Evolutionary conservation across 176 grass and related monocot genomes (phyloP), one percentile per base, ranked within the genome.

Genomic region (Lolium perenne): DNA sequence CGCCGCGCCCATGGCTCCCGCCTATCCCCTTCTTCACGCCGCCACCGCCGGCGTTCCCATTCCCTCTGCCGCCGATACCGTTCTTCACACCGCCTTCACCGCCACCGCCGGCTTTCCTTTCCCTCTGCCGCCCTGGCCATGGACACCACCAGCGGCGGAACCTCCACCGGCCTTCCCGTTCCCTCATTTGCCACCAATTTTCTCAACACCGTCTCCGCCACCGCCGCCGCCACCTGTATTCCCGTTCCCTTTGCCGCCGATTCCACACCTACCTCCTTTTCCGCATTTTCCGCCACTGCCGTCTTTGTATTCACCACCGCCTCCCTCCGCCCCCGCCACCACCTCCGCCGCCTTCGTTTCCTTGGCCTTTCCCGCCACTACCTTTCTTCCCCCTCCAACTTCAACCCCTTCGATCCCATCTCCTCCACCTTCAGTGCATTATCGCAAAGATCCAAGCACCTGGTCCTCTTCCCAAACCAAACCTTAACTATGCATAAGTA

Each of bases 21-120:
- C 95, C 95, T 1, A 80, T 94, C 20, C 95, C 93, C 0, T 93
- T 94, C 82, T 81, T 95, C 71, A 91, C 93, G 1, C 90, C 87
- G 0, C 95, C 88, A 2, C 83, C 90, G 0, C 80, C 90, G 1
- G 82, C 58, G 11, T 87, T 91, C 78, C 93, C 84, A 1, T 93
- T 92, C 65, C 92, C 87, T 0, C 45, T 89, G 54, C 87, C 89
- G 18, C 86, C 91, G 10, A 49, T 90, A 12, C 89, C 89, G 10
- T 93, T 93, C 63, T 67, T 93, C 29, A 77, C 87, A 0, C 82
- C 69, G 1, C 82, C 81, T 1, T 90, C 93, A 0, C 89, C 92
- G 0, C 93, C 95, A 0, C 82, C 91, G 0, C 82, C 93, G 8
- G 76, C 84, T 13, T 94, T 92, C 32, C 87, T 26, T 83, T 90